Base-by-base conservation (phyloP, 371 early-diverging fungal species). In the Apophysomyces trapeziformis region DNA sequence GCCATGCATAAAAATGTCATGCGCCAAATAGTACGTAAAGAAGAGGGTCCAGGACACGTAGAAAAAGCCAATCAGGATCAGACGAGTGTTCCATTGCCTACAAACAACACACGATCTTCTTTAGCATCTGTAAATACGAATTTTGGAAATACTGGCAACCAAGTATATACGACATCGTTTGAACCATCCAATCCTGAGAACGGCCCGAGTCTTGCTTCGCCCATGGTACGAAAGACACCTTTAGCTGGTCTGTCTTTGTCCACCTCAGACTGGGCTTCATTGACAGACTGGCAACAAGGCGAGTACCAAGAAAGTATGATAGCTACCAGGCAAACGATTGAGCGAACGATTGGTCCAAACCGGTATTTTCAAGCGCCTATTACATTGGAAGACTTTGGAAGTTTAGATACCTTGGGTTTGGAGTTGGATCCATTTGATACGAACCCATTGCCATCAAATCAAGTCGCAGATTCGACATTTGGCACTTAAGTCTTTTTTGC, bases 1-100 rank as follows among this genome's bases (percentile, higher is more conserved):
- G 58, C 65, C 32, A 38, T 58, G 37, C 65, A 65, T 35, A 39
- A 37, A 44, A 61, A 61, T 16, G 57, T 47, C 35, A 16, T 61
- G 32, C 32, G 62, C 14, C 37, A 14, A n/a, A 8, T 21, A 21
- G 5, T 26, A 11, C 4, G 21, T 26, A 50, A 50, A 7, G 18
- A 18, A 21, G 9, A 0, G 21, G 1, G 1, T 11, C 9, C n/a
- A n/a, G 21, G 7, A 5, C 9, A 21, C 8, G 21, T 50, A 50
- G 6, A 50, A 21, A 50, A 50, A 5, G 8, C 21, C 1, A 41
- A 11, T 8, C 41, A 41, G 2, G 4, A 13, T 0, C 41, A 41
- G 13, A 1, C 47, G 21, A 50, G 54, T 5, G 21, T 16, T 7
- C 4, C 54, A 50, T 18, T 11, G 47, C 13, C 47, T 16, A n/a